A percentile compares a stretch with the other conserved stretches of the same genome.
phyloP scores from a whole-genome alignment of 2,329 filamentous ascomycete species.

The Arthrobotrys megalospora region DNA sequence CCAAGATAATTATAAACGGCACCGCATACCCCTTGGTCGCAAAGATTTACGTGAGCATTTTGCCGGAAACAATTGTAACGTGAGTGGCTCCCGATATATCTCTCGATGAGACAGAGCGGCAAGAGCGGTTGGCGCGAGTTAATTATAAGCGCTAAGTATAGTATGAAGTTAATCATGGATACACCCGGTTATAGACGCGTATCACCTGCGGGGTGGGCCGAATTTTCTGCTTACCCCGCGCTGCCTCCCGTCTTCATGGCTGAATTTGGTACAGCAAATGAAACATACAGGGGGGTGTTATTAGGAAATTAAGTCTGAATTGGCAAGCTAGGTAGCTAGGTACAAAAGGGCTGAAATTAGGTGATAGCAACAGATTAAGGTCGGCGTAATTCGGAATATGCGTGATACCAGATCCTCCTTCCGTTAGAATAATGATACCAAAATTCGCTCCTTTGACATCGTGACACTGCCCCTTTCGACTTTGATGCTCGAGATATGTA shows the following conservation, averaged over 20 bases:
- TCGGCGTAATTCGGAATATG: background rate
- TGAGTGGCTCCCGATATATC: background rate
- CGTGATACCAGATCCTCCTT: constrained; percentile 5
- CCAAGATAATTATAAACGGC: too few relatives aligned
- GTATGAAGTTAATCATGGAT: background rate
- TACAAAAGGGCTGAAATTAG: constrained; percentile 6
- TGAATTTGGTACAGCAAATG: too few relatives aligned
- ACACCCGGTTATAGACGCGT: too few relatives aligned
- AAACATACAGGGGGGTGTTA: too few relatives aligned
- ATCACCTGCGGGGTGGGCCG: too few relatives aligned
- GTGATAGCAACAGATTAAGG: background rate
- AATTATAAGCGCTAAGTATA: constrained; percentile 4
- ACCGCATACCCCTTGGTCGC: background rate
- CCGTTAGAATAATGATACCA: background rate
- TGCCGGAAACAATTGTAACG: background rate
- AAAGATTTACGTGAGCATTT: background rate
- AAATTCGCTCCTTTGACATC: background rate
- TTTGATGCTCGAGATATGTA: background rate
- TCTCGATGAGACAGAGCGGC: background rate
- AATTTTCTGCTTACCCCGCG: background rate
- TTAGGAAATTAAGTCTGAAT: background rate
- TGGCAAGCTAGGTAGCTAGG: constrained; percentile 1
- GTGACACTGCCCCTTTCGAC: background rate
- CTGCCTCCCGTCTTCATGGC: background rate
- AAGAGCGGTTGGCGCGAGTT: background rate